A percentile compares a stretch with the other conserved stretches of the same genome.
phyloP scores from a whole-genome alignment of 2,329 filamentous ascomycete species.

The Colletotrichum viniferum region DNA sequence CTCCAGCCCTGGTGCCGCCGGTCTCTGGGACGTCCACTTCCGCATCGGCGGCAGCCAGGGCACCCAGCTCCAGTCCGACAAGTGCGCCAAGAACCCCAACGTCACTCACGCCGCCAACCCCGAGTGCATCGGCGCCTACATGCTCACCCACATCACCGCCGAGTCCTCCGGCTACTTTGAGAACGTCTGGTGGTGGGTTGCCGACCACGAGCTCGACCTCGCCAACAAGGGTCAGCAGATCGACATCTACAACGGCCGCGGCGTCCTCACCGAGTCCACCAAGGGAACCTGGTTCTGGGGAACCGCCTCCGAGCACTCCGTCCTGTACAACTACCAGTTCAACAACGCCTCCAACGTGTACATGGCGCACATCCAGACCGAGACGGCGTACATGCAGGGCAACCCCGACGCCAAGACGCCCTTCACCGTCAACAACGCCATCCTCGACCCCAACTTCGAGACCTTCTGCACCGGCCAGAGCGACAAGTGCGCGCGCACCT shows the following conservation, averaged over 20 bases:
- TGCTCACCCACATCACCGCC: conserved; percentile 69
- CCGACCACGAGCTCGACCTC: conserved; percentile 87
- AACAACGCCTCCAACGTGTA: conserved; percentile 78
- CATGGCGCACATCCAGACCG: conserved; percentile 84
- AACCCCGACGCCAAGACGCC: conserved; percentile 76
- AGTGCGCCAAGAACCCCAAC: conserved; percentile 77
- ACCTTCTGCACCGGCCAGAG: conserved; percentile 50
- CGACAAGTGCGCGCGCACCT: conserved; percentile 70
- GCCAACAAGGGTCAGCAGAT: conserved; percentile 72
- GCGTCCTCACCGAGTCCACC: conserved; percentile 76
- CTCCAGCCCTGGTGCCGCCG: conserved; percentile 69
- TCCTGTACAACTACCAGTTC: conserved; percentile 86
- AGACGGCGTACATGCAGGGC: conserved; percentile 88
- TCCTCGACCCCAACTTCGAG: conserved; percentile 72
- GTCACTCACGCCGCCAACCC: conserved; percentile 64
- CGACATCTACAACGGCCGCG: conserved; percentile 87
- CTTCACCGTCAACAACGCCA: conserved; percentile 61
- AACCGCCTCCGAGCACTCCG: conserved; percentile 71
- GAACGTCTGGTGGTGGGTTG: conserved; percentile 90
- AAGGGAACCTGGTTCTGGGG: conserved; percentile 82
- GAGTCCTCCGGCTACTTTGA: conserved; percentile 77
- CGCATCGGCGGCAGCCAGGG: conserved; percentile 88
- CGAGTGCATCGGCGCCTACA: conserved; percentile 76
- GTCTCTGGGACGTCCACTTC: conserved; percentile 96
- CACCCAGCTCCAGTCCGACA: conserved; percentile 79